These are phyloP conservation scores for Drechslerella coelobrocha DNA, from an alignment of 2,329 filamentous ascomycete genomes.

Conservation along the genomic window DNA sequence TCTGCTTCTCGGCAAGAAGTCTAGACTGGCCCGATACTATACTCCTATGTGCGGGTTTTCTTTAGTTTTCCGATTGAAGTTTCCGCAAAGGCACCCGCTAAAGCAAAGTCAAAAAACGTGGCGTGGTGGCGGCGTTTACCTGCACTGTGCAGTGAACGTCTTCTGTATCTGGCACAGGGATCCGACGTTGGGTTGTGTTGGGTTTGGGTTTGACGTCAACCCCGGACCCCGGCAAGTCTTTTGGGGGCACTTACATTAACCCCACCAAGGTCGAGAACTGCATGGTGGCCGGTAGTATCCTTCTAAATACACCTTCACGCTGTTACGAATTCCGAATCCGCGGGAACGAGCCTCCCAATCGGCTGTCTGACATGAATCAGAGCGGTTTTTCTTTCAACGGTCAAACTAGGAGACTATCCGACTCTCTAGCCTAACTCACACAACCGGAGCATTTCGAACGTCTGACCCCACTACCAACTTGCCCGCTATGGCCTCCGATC, in stretches of 20 bases:
- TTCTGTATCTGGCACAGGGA: no score
- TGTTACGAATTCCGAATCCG: background rate
- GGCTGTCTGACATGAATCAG: background rate
- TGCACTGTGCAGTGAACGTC: no score
- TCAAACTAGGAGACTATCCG: background rate
- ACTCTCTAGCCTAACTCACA: background rate
- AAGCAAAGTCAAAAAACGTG: conserved; percentile 15
- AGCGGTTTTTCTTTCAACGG: background rate
- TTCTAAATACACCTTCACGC: no score
- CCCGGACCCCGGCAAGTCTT: conserved; percentile 25
- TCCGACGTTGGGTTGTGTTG: conserved; percentile 37
- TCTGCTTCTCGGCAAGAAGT: no score
- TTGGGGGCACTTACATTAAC: background rate
- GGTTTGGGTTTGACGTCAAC: conserved; percentile 26
- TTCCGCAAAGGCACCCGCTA: no score
- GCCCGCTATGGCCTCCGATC: conserved; percentile 42
- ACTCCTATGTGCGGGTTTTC: no score
- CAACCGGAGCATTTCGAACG: background rate
- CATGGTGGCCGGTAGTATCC: background rate
- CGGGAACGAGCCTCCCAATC: background rate
- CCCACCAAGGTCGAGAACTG: conserved; percentile 7
- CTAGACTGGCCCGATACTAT: no score
- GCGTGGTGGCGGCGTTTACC: conserved; percentile 7
- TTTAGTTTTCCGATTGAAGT: no score
- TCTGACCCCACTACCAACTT: background rate